Base-by-base conservation (phyloP, 2,329 filamentous ascomycete genomes). In the Epichloe gansuensis region DNA sequence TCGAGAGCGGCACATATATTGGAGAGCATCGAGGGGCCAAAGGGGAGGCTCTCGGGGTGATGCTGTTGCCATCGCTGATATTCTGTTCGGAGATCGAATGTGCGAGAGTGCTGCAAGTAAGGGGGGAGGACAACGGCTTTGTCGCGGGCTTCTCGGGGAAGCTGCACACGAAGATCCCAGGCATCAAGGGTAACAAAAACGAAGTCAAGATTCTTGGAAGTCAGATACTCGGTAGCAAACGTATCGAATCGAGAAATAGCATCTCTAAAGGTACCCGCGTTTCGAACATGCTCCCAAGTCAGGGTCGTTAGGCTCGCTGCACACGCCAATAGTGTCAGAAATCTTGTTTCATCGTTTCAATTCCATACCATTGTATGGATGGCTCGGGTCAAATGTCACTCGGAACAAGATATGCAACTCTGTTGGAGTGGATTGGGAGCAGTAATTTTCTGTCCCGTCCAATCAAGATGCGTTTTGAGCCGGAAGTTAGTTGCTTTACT, bases 51-150 rank as follows among this genome's bases (percentile, higher is more conserved):
- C 73, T 98, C 93, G 40, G 93, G 93, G 65, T 98, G 93, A 69
- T 97, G 91, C 63, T 94, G 89, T 71, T 97, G 93, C 90, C 93
- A 98, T 66, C 90, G 82, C 73, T 96, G 90, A 68, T 98, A 98
- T 72, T 98, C 93, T 63, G 89, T 95, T 57, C 93, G 87, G 53
- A 98, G 80, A 66, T 97, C 93, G 66, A 97, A 98, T 53, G 91
- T 95, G 55, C 93, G 85, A 40, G 93, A 96, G 74, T 98, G 93
- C 74, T 98, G 93, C 54, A 98, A 80, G 69, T 98, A 98, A 9
- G 91, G 87, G 23, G 93, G 93, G 93, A 98, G 81, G 49, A 97
- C 93, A 42, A 97, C 93, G 59, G 90, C 87, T 78, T 98, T 98
- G 74, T 98, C 93, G 63, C 93, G 88, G 65, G 93, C 93, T 74